Evolutionary conservation across 352 stramenopile genomes (phyloP).

Genomic region (Globisporangium cystogenes): DNA sequence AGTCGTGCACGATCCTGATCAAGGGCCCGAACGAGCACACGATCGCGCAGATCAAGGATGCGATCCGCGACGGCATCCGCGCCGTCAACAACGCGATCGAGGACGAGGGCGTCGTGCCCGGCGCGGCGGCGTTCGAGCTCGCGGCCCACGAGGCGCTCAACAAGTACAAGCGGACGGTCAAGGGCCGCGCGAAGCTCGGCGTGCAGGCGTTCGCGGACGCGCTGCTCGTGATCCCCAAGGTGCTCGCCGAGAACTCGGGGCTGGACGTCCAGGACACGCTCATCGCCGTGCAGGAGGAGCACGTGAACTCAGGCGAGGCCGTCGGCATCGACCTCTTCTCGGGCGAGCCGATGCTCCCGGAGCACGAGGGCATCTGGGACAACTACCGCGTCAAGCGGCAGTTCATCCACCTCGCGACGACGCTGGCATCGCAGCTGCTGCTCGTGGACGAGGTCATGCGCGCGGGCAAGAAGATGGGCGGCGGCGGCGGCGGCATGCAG

Average conservation of each 20-base stretch:
- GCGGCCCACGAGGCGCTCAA: conserved; percentile 86
- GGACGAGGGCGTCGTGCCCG: conserved; percentile 94
- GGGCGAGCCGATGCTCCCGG: conserved; percentile 96
- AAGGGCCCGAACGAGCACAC: conserved; percentile 98
- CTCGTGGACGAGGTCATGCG: conserved; percentile 99
- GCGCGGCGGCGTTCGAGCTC: conserved; percentile 97
- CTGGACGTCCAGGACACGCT: conserved; percentile 93
- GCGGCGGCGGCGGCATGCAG: conserved; percentile 40
- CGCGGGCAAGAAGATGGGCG: conserved; percentile 97
- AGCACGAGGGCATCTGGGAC: conserved; percentile 97
- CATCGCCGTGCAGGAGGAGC: conserved; percentile 96
- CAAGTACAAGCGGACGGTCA: conserved; percentile 84
- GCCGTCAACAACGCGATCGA: conserved; percentile 99
- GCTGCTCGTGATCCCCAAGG: conserved; percentile 98
- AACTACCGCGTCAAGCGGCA: conserved; percentile 99
- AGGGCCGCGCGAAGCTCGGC: conserved; percentile 96
- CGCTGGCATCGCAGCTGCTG: conserved; percentile 97
- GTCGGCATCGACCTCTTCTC: conserved; percentile 96
- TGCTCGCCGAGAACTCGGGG: conserved; percentile 89
- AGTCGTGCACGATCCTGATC: conserved; percentile 98
- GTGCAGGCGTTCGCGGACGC: conserved; percentile 98
- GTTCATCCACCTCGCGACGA: conserved; percentile 97
- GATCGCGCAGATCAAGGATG: conserved; percentile 99
- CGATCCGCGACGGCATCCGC: conserved; percentile 96
- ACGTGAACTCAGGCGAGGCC: conserved; percentile 82